Percentiles rank a stretch among this genome's conserved stretches.
phyloP scores from a whole-genome alignment of 139 green algal species.

The Chara braunii region DNA sequence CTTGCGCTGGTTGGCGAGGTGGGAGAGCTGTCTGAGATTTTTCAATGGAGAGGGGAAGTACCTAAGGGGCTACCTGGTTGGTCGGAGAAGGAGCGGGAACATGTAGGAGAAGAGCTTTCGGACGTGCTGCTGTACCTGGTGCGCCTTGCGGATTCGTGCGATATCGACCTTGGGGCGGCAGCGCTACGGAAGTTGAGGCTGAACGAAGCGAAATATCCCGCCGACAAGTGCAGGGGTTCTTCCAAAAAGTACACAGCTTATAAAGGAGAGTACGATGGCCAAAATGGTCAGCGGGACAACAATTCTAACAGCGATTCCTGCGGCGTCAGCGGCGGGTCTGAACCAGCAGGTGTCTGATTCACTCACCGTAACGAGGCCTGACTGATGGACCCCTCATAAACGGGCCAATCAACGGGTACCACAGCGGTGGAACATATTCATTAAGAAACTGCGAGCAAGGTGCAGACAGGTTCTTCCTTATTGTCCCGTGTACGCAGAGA shows the following conservation, averaged over 20 bases:
- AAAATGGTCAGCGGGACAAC: too few species aligned
- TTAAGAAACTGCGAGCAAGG: too few species aligned
- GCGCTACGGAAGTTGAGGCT: conserved; percentile 46
- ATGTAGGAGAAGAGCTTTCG: conserved; percentile 62
- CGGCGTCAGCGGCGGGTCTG: too few species aligned
- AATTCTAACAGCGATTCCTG: too few species aligned
- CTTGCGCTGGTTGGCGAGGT: conserved; percentile 59
- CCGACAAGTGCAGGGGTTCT: conserved; percentile 42
- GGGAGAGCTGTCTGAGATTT: conserved; percentile 56
- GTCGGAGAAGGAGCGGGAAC: conserved; percentile 38
- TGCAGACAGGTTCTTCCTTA: too few species aligned
- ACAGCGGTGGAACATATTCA: too few species aligned
- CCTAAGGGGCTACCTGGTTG: conserved; percentile 34
- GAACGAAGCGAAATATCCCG: conserved; percentile 60
- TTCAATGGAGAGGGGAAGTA: conserved; percentile 63
- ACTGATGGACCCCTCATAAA: too few species aligned
- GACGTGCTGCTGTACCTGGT: conserved; percentile 72
- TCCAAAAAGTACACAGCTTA: conserved; percentile 56
- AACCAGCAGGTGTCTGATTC: too few species aligned
- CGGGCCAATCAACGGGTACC: too few species aligned
- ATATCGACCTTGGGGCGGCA: conserved; percentile 54
- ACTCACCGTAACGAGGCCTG: too few species aligned
- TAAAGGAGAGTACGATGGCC: too few species aligned
- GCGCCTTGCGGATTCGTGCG: conserved; percentile 59
- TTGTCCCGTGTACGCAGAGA: too few species aligned